These are phyloP conservation scores for Boletus semigastroideus DNA, from an alignment of 1,284 basidiomycete genomes.

Conservation along the genomic window DNA sequence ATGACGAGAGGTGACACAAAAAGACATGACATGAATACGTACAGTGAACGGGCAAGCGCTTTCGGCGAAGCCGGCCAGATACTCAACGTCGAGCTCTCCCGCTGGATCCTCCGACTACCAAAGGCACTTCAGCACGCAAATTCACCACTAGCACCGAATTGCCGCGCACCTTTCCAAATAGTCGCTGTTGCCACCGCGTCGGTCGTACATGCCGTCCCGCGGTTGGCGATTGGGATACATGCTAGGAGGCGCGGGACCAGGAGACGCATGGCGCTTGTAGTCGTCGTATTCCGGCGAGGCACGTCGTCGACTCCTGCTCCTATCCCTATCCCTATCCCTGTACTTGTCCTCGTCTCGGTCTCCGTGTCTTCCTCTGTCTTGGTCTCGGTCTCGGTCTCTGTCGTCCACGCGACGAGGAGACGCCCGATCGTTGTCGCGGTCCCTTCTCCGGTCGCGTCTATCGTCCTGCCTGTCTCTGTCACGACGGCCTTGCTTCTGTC, in stretches of 20 bases:
- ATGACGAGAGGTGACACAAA: constrained; percentile 2
- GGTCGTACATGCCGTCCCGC: constrained; percentile 18
- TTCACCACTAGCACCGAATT: neutral
- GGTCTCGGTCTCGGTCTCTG: constrained; percentile 6
- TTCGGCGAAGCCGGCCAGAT: constrained; percentile 90
- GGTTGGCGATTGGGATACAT: constrained; percentile 40
- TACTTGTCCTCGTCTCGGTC: constrained; percentile 14
- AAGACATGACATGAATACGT: constrained; percentile 30
- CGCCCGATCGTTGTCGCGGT: constrained; percentile 12
- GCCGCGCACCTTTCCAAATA: constrained; percentile 40
- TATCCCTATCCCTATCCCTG: constrained; percentile 15
- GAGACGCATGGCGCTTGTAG: constrained; percentile 25
- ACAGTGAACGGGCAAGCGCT: constrained; percentile 58
- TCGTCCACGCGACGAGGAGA: constrained; percentile 17
- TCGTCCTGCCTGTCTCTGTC: constrained; percentile 4
- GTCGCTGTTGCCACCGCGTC: constrained; percentile 32
- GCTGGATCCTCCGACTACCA: constrained; percentile 70
- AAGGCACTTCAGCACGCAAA: constrained; percentile 1
- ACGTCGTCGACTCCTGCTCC: constrained; percentile 13
- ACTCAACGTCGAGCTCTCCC: constrained; percentile 61
- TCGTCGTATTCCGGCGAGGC: constrained; percentile 35
- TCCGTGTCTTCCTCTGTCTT: constrained; percentile 14
- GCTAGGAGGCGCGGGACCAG: constrained; percentile 29
- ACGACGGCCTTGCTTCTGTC: constrained; percentile 4
- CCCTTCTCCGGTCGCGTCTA: constrained; percentile 8